Evolutionary conservation across 2,329 filamentous ascomycete genomes (phyloP), one percentile per base, ranked within the genome.

Genomic region (Trematosphaeria pertusa): DNA sequence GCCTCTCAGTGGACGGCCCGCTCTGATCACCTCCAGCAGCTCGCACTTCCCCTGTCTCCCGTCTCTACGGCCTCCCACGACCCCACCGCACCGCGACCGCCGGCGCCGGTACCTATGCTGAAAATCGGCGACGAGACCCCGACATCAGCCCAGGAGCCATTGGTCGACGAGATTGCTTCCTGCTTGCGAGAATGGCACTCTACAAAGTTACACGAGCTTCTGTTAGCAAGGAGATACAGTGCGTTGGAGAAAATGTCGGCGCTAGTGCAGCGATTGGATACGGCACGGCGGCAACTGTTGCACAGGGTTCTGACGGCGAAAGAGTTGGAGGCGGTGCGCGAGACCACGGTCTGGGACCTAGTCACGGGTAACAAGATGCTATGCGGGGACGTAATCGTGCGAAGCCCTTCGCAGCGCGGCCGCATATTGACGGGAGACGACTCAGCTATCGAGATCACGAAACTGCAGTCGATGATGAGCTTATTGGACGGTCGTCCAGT

Each of bases 171-270:
- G 72, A 97, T 99, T 61, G 92, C 94, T 11, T 97, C 92, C 3
- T 99, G 94, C 69, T 76, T 99, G 54, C 85, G 94, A 60, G 94
- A 99, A 80, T 99, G 94, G 95, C 93, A 99, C 75, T 96, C 94
- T 15, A 96, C 92, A 14, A 95, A 97, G 67, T 81, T 99, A 12
- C 95, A 99, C 74, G 91, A 96, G 68, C 80, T 97, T 18, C 81
- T 99, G 1, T 82, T 99, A 7, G 85, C 86, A 15, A 84, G 91
- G 50, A 86, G 92, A 68, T 99, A 99, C 73, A 77, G 81, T 38
- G 83, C 87, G 43, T 78, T 99, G 44, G 91, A 96, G 61, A 85
- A 87, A 53, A 85, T 97, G 68, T 89, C 91, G 1, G 82, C 83
- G 46, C 81, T 97, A 43, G 88, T 97, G 34, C 83, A 86, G 38